Base-by-base conservation (phyloP, 1,139 yeast species). In the Zhuliangozyma blackwelliae region DNA sequence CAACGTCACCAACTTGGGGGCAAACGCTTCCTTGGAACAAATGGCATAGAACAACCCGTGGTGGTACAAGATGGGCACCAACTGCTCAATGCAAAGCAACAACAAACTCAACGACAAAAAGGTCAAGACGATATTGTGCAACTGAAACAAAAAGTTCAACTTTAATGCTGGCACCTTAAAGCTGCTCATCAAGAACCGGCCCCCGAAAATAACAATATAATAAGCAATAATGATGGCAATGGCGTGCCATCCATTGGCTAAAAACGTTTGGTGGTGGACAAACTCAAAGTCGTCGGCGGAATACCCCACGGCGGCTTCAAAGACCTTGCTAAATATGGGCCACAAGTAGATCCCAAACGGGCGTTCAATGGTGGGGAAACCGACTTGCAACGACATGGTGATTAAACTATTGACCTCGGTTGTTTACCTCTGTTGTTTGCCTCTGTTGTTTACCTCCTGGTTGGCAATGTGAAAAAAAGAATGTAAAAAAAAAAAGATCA, bases 291-390 rank as follows among this genome's bases (percentile, higher is more conserved):
- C 78, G 42, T 81, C 82, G 30, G 95, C 94, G 2, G 77, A 69
- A 55, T 77, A 79, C 28, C 88, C 90, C 32, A 66, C 61, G 26
- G 73, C 52, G 36, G 54, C 40, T 42, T 71, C 75, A 51, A 80
- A 81, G 22, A 65, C 65, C 45, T 65, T 65, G 54, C 82, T 78
- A 61, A 92, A 88, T 42, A 90, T 65, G 25, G 95, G 95, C 96
- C 96, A 92, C 45, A 92, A 70, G 52, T 85, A 76, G 37, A 92
- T 47, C 34, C 98, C 98, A 61, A 90, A 92, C 12, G 97, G 97
- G 45, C 87, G 75, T 37, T 85, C 85, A 38, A 88, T 55, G 29
- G 83, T 66, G 30, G 97, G 97, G 31, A 41, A 37, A 19, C 41
- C 38, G 19, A 55, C 25, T 40, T 54, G 54, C 20, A 55, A 21